phyloP scores from a whole-genome alignment of 768 basidiomycete species.

The Naganishia antarctica region DNA sequence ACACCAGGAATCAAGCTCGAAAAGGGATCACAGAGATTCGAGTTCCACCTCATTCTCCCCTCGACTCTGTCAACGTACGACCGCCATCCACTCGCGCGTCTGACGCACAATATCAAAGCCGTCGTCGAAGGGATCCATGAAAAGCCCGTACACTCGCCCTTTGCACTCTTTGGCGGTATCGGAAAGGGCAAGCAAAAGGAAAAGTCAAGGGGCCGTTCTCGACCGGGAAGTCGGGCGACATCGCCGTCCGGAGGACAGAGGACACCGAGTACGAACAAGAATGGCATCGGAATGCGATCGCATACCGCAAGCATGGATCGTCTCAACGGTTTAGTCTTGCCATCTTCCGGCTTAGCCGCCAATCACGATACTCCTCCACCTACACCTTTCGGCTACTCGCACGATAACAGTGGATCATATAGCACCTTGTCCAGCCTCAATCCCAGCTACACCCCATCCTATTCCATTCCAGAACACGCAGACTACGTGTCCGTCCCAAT shows the following conservation, averaged over 20 bases:
- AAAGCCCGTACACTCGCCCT: slow-evolving; percentile 9
- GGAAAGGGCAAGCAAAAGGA: slow-evolving; percentile 27
- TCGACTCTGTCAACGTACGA: slow-evolving; percentile 41
- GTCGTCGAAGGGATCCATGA: slow-evolving; percentile 33
- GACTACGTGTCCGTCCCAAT: slow-evolving; percentile 19
- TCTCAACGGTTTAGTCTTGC: background rate
- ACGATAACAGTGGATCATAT: slow-evolving; percentile 14
- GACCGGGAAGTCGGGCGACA: slow-evolving; percentile 28
- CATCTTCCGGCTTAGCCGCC: background rate
- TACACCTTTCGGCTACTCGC: slow-evolving; percentile 9
- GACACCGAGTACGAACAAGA: slow-evolving; percentile 9
- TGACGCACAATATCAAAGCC: slow-evolving; percentile 35
- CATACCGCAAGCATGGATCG: slow-evolving; percentile 13
- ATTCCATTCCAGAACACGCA: slow-evolving; percentile 18
- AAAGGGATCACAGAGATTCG: slow-evolving; percentile 40
- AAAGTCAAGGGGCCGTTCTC: slow-evolving; percentile 9
- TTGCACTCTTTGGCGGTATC: slow-evolving; percentile 21
- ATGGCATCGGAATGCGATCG: background rate
- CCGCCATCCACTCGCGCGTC: slow-evolving; percentile 34
- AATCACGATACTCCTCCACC: slow-evolving; percentile 3
- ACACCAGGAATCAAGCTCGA: slow-evolving; percentile 34
- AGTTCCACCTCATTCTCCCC: slow-evolving; percentile 41
- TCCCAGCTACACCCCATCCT: slow-evolving; percentile 12
- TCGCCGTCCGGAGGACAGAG: slow-evolving; percentile 24
- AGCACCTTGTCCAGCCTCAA: slow-evolving; percentile 15